Percentiles rank a stretch among this genome's conserved stretches.
These are phyloP conservation scores for Grosmannia clavigera DNA, from an alignment of 2,329 filamentous ascomycete genomes.

Conservation along the genomic window DNA sequence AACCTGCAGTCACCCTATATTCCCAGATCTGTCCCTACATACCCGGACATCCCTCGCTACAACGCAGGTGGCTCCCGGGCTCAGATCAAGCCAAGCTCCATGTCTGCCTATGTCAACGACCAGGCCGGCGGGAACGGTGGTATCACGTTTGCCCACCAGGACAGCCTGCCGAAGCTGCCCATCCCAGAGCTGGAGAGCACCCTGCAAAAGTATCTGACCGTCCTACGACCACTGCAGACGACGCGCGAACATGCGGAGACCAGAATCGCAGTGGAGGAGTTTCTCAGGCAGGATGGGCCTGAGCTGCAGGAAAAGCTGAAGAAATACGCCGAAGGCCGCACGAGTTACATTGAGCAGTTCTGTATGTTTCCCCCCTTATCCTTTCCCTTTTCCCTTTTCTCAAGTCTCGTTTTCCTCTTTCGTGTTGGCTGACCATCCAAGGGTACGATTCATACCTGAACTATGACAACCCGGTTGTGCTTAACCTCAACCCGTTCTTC, in stretches of 20 bases:
- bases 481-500: constrained; percentile 97
- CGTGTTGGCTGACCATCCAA: constrained; percentile 23
- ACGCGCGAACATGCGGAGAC: constrained; percentile 75
- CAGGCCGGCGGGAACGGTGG: constrained; percentile 47
- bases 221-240: constrained; percentile 70
- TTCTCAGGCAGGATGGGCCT: constrained; percentile 68
- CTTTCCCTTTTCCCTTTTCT: neutral
- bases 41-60: constrained; percentile 21
- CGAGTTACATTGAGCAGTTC: constrained; percentile 97
- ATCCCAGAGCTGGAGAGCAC: constrained; percentile 78
- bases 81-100: constrained; percentile 11
- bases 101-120: constrained; percentile 27
- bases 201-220: constrained; percentile 65
- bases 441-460: constrained; percentile 99
- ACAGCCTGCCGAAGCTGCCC: constrained; percentile 79
- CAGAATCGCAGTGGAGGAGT: constrained; percentile 66
- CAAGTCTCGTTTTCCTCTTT: no score
- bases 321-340: constrained; percentile 78
- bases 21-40: constrained; percentile 26
- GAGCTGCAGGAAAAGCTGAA: constrained; percentile 80
- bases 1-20: constrained; percentile 13
- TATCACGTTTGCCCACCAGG: constrained; percentile 81
- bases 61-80: constrained; percentile 13
- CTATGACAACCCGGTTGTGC: constrained; percentile 91
- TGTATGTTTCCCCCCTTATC: constrained; percentile 46